Conservation (phyloP, 306 rosid species). For the Rosa persica region DNA sequence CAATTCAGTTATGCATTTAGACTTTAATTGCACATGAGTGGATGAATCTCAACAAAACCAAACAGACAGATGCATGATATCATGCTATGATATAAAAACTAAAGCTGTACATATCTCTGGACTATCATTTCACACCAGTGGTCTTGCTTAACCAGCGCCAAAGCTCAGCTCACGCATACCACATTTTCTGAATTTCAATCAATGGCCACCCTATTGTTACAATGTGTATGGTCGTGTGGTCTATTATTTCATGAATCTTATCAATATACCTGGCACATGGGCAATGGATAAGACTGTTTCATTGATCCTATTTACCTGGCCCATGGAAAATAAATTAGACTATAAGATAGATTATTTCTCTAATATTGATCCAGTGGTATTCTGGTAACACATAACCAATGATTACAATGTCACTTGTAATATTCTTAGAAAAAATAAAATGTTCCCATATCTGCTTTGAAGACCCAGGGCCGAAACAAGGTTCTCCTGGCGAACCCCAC, state of each 20-base stretch:
- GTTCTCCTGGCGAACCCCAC: too few relatives aligned
- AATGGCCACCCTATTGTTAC: neutral
- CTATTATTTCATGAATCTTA: neutral
- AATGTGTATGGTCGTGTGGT: too few relatives aligned
- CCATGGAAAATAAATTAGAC: neutral
- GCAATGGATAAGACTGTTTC: too few relatives aligned
- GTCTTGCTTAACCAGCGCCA: neutral
- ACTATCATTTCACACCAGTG: neutral
- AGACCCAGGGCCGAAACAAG: too few relatives aligned
- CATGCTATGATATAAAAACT: neutral
- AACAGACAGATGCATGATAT: neutral
- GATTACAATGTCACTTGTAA: too few relatives aligned
- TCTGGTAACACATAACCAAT: too few relatives aligned
- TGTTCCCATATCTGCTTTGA: too few relatives aligned
- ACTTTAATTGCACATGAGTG: neutral
- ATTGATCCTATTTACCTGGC: too few relatives aligned
- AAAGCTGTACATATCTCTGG: neutral
- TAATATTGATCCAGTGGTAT: neutral
- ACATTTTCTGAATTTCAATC: neutral
- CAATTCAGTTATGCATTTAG: neutral
- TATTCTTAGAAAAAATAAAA: too few relatives aligned
- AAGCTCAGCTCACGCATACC: neutral
- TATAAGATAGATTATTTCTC: neutral
- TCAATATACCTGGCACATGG: neutral
- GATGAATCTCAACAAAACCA: neutral